Conservation (phyloP, 371 early-diverging fungal genomes). For the Circinella umbellata region DNA sequence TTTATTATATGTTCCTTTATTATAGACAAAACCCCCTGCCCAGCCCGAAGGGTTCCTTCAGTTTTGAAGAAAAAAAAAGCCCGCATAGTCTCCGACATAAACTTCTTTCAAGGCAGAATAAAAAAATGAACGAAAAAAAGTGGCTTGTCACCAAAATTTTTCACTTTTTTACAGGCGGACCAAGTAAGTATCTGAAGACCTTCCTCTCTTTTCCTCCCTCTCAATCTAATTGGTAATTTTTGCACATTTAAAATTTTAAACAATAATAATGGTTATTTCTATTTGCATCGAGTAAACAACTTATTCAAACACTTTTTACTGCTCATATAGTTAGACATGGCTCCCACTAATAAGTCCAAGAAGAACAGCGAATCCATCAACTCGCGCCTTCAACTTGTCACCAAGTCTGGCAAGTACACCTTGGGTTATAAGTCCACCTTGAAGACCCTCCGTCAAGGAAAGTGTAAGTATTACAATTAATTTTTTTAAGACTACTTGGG, state of each 20-base stretch:
- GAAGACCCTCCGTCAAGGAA: constrained; percentile 96
- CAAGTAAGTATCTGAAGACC: neutral
- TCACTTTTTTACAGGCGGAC: constrained; percentile 1
- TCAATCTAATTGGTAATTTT: constrained; percentile 2
- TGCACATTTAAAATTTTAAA: neutral
- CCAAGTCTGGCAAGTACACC: constrained; percentile 98
- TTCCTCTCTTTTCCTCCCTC: constrained; percentile 7
- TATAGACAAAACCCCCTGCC: too few relatives aligned
- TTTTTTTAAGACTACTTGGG: constrained; percentile 20
- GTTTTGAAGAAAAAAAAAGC: too few relatives aligned
- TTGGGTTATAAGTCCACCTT: constrained; percentile 98
- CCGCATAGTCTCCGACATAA: too few relatives aligned
- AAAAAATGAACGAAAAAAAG: neutral
- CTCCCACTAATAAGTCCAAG: constrained; percentile 70
- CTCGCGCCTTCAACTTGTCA: constrained; percentile 97
- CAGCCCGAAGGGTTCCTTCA: too few relatives aligned
- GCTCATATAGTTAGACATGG: constrained; percentile 35
- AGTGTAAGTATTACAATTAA: constrained; percentile 67
- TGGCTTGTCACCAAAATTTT: neutral
- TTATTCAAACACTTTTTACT: neutral
- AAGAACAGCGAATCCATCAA: constrained; percentile 94
- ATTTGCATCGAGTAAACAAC: too few relatives aligned
- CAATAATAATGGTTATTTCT: neutral
- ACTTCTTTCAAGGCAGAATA: too few relatives aligned
- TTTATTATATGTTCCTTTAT: neutral